Evolutionary conservation across 768 basidiomycete species (phyloP).

Genomic region (Boletus speciosus): DNA sequence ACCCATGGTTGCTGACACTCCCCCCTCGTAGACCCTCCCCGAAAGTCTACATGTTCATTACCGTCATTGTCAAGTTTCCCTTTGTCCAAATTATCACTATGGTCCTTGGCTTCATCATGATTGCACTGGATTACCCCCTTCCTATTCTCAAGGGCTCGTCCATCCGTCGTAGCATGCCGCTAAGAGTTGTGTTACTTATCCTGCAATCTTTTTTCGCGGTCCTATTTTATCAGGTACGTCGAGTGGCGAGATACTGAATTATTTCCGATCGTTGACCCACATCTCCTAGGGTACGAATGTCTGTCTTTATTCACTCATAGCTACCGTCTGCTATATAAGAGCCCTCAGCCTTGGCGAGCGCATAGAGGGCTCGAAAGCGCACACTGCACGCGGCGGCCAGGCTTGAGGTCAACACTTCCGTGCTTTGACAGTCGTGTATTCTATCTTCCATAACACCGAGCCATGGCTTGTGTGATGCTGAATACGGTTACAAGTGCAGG

Average conservation of each 20-base stretch:
- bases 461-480: neutral
- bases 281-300: conserved; percentile 74
- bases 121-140: conserved; percentile 72
- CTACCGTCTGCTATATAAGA: conserved; percentile 61
- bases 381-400: conserved; percentile 54
- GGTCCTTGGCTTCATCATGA: conserved; percentile 51
- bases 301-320: conserved; percentile 75
- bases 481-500: neutral
- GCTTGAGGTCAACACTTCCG: conserved; percentile 39
- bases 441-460: neutral
- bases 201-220: conserved; percentile 61
- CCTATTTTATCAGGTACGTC: conserved; percentile 72
- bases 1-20: neutral
- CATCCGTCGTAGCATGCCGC: conserved; percentile 61
- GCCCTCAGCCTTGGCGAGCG: conserved; percentile 66
- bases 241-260: neutral
- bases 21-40: conserved; percentile 50
- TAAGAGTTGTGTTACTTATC: conserved; percentile 60
- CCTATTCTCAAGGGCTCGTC: conserved; percentile 52
- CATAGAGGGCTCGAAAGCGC: conserved; percentile 62
- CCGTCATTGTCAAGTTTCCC: conserved; percentile 74
- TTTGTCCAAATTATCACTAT: conserved; percentile 70
- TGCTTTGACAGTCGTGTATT: neutral
- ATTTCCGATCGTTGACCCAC: neutral
- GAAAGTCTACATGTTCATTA: conserved; percentile 59